phyloP scores from a whole-genome alignment of 2,329 filamentous ascomycete genomes.

The Cercospora beticola region DNA sequence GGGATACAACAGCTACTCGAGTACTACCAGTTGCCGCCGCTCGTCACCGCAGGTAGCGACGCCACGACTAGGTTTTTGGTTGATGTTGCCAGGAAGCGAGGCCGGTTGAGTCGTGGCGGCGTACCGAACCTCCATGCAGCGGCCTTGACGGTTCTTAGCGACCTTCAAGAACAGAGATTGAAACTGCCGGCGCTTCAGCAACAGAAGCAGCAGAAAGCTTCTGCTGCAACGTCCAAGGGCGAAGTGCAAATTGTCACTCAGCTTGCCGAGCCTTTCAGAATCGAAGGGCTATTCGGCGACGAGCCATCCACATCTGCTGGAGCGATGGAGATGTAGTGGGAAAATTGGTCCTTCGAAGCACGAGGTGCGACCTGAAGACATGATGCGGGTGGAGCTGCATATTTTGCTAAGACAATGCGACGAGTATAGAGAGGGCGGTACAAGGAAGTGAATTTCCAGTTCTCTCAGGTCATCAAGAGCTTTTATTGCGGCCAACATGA shows the following conservation, averaged over 20 bases:
- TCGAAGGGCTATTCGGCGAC: conserved; percentile 88
- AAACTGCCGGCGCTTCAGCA: conserved; percentile 40
- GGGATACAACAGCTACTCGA: conserved; percentile 77
- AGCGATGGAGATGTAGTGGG: conserved; percentile 20
- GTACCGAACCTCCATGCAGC: conserved; percentile 85
- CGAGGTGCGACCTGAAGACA: neutral
- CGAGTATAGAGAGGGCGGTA: neutral
- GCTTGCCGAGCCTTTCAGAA: conserved; percentile 92
- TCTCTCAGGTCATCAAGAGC: neutral
- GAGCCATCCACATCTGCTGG: conserved; percentile 39
- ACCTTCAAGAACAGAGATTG: conserved; percentile 93
- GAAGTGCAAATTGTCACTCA: conserved; percentile 83
- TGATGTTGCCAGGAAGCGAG: conserved; percentile 91
- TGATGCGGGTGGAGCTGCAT: neutral
- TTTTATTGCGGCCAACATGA: neutral
- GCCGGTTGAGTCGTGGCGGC: conserved; percentile 82
- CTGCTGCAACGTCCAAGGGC: conserved; percentile 54
- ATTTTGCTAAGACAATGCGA: neutral
- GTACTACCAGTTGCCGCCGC: conserved; percentile 79
- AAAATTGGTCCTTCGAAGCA: neutral
- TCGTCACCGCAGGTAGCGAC: conserved; percentile 69
- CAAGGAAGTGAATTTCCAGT: neutral
- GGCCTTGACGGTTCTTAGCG: conserved; percentile 90
- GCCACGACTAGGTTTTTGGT: conserved; percentile 86
- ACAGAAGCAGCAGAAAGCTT: conserved; percentile 32